phyloP scores from a whole-genome alignment of 2,329 filamentous ascomycete genomes.

The Calonectria multiphialidica region DNA sequence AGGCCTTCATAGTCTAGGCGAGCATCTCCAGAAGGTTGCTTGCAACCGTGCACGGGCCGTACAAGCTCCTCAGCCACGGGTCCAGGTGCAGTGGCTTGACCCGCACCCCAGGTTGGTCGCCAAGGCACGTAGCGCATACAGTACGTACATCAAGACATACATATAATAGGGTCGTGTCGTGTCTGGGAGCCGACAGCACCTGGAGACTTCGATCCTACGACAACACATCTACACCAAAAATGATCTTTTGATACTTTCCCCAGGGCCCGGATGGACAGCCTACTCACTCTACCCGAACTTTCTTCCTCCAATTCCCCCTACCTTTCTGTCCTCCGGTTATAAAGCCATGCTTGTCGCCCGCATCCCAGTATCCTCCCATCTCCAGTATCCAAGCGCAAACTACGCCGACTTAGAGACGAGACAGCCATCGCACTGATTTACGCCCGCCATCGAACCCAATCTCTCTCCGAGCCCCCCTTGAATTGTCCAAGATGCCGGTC shows the following conservation, averaged over 20 bases:
- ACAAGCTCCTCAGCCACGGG: neutral
- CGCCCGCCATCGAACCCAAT: neutral
- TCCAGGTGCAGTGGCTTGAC: conserved; percentile 18
- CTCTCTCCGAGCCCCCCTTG: neutral
- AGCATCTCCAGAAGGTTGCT: conserved; percentile 3
- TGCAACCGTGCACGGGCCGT: conserved; percentile 25
- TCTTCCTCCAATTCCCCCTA: neutral
- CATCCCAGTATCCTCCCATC: neutral
- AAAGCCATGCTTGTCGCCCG: neutral
- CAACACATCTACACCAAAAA: conserved; percentile 3
- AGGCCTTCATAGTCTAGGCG: conserved; percentile 2
- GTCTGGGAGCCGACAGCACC: neutral
- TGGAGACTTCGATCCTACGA: neutral
- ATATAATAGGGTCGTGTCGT: conserved; percentile 8
- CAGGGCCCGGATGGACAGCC: conserved; percentile 3
- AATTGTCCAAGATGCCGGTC: conserved; percentile 50
- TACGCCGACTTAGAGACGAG: neutral
- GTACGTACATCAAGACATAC: neutral
- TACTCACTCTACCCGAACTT: neutral
- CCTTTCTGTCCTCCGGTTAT: neutral
- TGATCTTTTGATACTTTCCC: neutral
- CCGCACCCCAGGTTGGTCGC: neutral
- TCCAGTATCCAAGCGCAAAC: neutral
- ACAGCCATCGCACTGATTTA: neutral
- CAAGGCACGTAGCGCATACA: neutral